These are phyloP conservation scores for Pseudogymnoascus sp. DNA, from an alignment of 2,329 filamentous ascomycete genomes.

Conservation along the genomic window DNA sequence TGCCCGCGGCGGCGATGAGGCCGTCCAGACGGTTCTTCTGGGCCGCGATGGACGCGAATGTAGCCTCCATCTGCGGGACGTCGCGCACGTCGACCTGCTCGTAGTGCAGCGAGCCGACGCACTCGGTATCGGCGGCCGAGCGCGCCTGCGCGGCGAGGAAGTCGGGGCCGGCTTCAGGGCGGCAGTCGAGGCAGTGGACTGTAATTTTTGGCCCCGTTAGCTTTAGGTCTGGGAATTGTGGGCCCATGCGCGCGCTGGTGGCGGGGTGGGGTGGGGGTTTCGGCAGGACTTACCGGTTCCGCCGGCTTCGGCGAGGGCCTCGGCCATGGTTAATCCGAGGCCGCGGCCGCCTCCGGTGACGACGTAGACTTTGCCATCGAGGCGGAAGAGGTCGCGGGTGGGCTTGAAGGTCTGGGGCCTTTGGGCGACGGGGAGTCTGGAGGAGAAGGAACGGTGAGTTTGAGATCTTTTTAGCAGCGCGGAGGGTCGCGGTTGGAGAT, in stretches of 20 bases:
- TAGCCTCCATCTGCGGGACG: slow-evolving; percentile 56
- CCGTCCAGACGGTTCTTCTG: slow-evolving; percentile 79
- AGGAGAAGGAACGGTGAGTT: not conserved
- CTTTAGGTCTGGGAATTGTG: not conserved
- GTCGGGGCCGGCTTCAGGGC: not conserved
- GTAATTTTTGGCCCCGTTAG: slow-evolving; percentile 12
- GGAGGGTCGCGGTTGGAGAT: not conserved
- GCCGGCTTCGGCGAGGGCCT: slow-evolving; percentile 72
- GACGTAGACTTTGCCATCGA: slow-evolving; percentile 74
- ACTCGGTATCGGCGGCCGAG: slow-evolving; percentile 62
- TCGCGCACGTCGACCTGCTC: slow-evolving; percentile 75
- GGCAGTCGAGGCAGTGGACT: slow-evolving; percentile 9
- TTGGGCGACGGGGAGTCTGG: not conserved
- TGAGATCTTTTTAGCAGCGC: not conserved
- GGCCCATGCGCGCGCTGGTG: not conserved
- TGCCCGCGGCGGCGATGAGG: slow-evolving; percentile 88
- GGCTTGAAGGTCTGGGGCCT: slow-evolving; percentile 52
- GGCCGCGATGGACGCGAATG: slow-evolving; percentile 59
- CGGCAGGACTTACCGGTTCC: slow-evolving; percentile 87
- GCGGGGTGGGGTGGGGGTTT: slow-evolving; percentile 48
- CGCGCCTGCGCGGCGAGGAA: slow-evolving; percentile 69
- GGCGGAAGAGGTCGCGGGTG: slow-evolving; percentile 75
- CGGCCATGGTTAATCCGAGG: slow-evolving; percentile 84
- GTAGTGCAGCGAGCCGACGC: slow-evolving; percentile 83
- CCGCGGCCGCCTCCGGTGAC: slow-evolving; percentile 88